Evolutionary conservation across 768 basidiomycete species (phyloP).

Genomic region (Brasilioporus rufonigricans): DNA sequence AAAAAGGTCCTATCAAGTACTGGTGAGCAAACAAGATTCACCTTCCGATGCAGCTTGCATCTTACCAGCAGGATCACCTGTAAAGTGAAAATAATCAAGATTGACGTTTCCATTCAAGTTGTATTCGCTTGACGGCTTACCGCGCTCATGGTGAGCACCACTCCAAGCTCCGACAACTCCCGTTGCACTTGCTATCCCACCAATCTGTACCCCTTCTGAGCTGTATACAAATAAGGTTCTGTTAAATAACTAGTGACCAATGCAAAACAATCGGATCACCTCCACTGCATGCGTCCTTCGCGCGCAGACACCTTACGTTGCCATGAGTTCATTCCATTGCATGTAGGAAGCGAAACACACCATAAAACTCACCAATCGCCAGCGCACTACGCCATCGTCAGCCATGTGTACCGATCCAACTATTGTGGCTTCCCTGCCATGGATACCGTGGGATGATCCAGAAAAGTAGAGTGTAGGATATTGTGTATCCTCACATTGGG

Average conservation of each 20-base stretch:
- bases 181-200: conserved; percentile 59
- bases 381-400: conserved; percentile 44
- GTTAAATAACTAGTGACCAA: background rate
- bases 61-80: conserved; percentile 67
- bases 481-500: conserved; percentile 19
- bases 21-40: background rate
- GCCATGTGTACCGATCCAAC: conserved; percentile 53
- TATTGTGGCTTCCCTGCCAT: conserved; percentile 41
- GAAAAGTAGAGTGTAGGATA: conserved; percentile 48
- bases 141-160: conserved; percentile 55
- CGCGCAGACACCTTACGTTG: conserved; percentile 49
- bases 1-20: conserved; percentile 56
- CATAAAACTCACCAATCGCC: conserved; percentile 54
- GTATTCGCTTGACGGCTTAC: conserved; percentile 31
- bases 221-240: conserved; percentile 31
- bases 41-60: background rate
- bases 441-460: conserved; percentile 44
- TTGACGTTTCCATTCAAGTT: background rate
- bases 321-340: conserved; percentile 5
- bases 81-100: background rate
- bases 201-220: conserved; percentile 66
- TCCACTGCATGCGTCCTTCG: conserved; percentile 56
- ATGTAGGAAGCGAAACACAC: background rate
- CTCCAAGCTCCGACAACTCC: conserved; percentile 64
- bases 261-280: conserved; percentile 35